Evolutionary conservation across 257 asterid genomes (phyloP).

Genomic region (Haberlea rhodopensis): DNA sequence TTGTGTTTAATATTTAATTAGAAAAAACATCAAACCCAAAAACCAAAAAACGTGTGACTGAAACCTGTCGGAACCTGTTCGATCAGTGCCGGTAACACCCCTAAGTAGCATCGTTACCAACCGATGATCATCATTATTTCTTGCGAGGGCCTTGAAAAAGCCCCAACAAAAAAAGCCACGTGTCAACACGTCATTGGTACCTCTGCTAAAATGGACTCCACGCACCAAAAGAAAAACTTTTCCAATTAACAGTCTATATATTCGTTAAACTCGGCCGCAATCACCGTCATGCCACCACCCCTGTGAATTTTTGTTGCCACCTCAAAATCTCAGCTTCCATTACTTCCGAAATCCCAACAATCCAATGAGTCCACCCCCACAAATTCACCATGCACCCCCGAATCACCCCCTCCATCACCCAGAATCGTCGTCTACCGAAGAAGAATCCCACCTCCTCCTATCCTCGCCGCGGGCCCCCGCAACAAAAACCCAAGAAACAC

Average conservation of each 20-base stretch:
- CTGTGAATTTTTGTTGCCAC: constrained; percentile 4
- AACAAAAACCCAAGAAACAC: constrained; percentile 28
- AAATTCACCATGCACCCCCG: constrained; percentile 33
- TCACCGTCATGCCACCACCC: constrained; percentile 18
- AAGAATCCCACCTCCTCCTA: constrained; percentile 55
- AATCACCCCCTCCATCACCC: constrained; percentile 14
- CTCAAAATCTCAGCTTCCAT: not conserved
- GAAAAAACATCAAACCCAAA: no score
- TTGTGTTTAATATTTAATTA: no score
- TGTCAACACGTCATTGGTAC: constrained; percentile 11
- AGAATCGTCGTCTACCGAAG: constrained; percentile 33
- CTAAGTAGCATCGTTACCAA: no score
- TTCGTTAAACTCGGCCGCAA: constrained; percentile 15
- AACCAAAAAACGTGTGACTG: no score
- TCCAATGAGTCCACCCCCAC: constrained; percentile 52
- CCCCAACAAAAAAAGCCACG: not conserved
- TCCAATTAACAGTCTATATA: no score
- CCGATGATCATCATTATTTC: not conserved
- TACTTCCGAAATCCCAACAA: constrained; percentile 1
- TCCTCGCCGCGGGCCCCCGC: constrained; percentile 31
- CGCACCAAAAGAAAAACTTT: no score
- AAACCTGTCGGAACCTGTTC: no score
- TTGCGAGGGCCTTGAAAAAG: constrained; percentile 1
- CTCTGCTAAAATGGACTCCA: not conserved
- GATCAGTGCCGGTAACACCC: no score